Evolutionary conservation across 1,284 basidiomycete genomes (phyloP), one percentile per base, ranked within the genome.

Genomic region (Puccinia polysora): DNA sequence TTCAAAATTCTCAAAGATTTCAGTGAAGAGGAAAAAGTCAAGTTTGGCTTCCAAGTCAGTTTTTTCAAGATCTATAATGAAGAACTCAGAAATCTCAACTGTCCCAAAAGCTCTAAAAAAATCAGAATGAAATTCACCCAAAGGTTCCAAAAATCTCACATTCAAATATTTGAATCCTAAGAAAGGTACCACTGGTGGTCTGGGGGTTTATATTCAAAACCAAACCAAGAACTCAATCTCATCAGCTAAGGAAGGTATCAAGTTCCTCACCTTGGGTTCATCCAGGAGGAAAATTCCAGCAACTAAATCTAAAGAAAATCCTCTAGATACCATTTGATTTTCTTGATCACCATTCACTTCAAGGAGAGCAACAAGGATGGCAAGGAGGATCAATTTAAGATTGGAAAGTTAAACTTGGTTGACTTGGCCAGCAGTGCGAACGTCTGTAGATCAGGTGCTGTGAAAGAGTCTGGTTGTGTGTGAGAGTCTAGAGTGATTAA

Each of bases 401-500:
- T n/a, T n/a, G n/a, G n/a, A n/a, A n/a, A n/a, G n/a, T n/a, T n/a
- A n/a, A n/a, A n/a, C n/a, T n/a, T n/a, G n/a, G n/a, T n/a, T n/a
- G n/a, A n/a, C n/a, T n/a, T n/a, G 73, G 96, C 96, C 43, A 96
- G 96, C 4, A 94, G 91, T 2, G 96, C 98, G 81, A 97, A 97
- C 77, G 94, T 99, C 76, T 94, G 93, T 8, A 85, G 95, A 15
- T 93, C 90, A 0, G 96, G 96, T 6, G 96, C 96, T 0, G 60
- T 38, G 1, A 63, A 63, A 63, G 91, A 94, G 80, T 90, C 97
- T 79, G 91, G 91, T 79, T 84, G 94, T 70, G 95, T 95, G 1
- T 84, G 92, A 76, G 96, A 99, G 79, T 96, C 96, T 0, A 96
- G 96, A 5, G 96, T 95, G 89, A 98, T 98, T 81, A 99, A 98